Percentiles rank a stretch among this genome's conserved stretches.
Evolutionary conservation across 1,284 basidiomycete species (phyloP).

Genomic region (Trichosporon sp.): DNA sequence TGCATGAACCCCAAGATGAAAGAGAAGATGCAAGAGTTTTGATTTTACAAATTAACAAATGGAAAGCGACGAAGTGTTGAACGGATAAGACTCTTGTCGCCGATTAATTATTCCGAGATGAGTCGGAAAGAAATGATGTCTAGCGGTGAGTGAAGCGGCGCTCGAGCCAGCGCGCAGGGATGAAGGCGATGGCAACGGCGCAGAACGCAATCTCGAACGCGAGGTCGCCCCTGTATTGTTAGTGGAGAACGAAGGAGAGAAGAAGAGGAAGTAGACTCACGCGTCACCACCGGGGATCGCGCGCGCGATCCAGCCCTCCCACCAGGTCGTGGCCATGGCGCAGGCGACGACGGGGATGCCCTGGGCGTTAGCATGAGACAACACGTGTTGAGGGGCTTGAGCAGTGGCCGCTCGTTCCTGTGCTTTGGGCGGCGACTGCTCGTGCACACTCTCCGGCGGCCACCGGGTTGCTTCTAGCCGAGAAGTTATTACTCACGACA

Average conservation of each 20-base stretch:
- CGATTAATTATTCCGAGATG: too few relatives aligned
- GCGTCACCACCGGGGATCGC: constrained; percentile 45
- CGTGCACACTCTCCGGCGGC: not conserved
- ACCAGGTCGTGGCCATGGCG: constrained; percentile 55
- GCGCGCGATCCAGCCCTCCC: constrained; percentile 55
- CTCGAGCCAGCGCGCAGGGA: constrained; percentile 49
- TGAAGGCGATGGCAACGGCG: constrained; percentile 39
- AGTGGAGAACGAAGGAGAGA: not conserved
- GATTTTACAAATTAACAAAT: too few relatives aligned
- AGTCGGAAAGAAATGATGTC: too few relatives aligned
- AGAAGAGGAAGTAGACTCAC: constrained; percentile 36
- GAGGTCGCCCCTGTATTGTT: constrained; percentile 42
- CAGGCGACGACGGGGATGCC: constrained; percentile 51
- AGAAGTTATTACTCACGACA: constrained; percentile 39
- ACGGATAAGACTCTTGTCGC: too few relatives aligned
- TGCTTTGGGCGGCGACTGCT: not conserved
- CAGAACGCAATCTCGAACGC: constrained; percentile 42
- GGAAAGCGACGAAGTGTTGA: too few relatives aligned
- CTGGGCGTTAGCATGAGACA: constrained; percentile 29
- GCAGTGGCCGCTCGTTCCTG: not conserved
- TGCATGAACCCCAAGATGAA: too few relatives aligned
- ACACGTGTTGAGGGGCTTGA: not conserved
- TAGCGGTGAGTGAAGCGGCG: constrained; percentile 48
- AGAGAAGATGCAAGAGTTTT: too few relatives aligned
- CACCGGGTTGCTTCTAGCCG: not conserved